Percentiles rank a stretch among this genome's conserved stretches.
phyloP scores from a whole-genome alignment of 2,329 filamentous ascomycete species.

The Xylaria hypoxylon region DNA sequence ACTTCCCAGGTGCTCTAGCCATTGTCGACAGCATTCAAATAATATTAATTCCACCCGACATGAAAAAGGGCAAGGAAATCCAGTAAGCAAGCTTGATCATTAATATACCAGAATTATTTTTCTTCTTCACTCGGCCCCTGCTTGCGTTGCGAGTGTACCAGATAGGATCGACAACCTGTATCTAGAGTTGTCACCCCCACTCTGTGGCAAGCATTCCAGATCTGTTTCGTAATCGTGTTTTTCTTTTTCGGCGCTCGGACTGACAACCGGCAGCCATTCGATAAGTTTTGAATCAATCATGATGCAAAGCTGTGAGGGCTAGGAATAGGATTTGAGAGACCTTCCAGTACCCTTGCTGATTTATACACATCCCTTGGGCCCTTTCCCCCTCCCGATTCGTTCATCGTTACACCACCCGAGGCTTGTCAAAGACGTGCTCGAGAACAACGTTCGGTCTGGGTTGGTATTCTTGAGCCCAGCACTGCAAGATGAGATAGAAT shows the following conservation, averaged over 20 bases:
- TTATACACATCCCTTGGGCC: constrained; percentile 31
- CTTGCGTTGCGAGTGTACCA: constrained; percentile 5
- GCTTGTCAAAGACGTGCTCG: constrained; percentile 11
- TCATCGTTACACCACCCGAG: background rate
- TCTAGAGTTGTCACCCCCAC: constrained; percentile 8
- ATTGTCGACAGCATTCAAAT: constrained; percentile 35
- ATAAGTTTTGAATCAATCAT: constrained; percentile 31
- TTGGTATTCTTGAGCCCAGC: constrained; percentile 16
- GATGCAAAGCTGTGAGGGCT: constrained; percentile 19
- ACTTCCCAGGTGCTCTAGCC: background rate
- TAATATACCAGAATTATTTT: constrained; percentile 41
- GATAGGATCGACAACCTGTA: constrained; percentile 23
- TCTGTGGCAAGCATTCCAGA: constrained; percentile 31
- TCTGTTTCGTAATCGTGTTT: constrained; percentile 37
- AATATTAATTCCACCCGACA: constrained; percentile 46
- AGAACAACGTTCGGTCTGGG: constrained; percentile 5
- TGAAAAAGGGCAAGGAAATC: constrained; percentile 39
- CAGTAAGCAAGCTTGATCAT: constrained; percentile 35
- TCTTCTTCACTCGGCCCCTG: constrained; percentile 14
- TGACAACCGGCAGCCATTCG: constrained; percentile 23
- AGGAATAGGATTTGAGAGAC: constrained; percentile 1
- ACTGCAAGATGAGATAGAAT: constrained; percentile 28
- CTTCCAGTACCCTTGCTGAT: constrained; percentile 17
- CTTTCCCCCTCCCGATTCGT: constrained; percentile 14
- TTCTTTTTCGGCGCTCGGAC: constrained; percentile 29